Percentiles rank a stretch among this genome's conserved stretches.
phyloP scores from a whole-genome alignment of 805 yeast genomes.

The Lachancea dasiensis region DNA sequence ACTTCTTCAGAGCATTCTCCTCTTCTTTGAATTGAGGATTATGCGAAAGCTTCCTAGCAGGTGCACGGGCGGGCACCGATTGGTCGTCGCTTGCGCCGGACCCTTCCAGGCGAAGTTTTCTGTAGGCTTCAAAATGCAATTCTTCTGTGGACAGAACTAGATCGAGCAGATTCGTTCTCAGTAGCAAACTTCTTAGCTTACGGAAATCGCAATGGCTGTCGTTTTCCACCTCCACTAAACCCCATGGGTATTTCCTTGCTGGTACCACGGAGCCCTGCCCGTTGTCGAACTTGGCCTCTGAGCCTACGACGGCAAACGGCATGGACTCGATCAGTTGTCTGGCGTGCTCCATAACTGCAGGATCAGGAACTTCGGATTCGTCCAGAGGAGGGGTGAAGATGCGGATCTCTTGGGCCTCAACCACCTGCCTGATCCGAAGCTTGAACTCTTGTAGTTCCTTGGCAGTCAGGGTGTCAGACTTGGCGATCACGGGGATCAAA shows the following conservation, averaged over 20 bases:
- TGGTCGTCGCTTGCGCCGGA: conserved; percentile 26
- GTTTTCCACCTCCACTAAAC: conserved; percentile 80
- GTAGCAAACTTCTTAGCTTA: conserved; percentile 67
- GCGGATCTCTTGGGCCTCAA: conserved; percentile 76
- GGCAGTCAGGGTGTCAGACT: conserved; percentile 77
- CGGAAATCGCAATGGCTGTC: conserved; percentile 82
- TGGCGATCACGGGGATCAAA: conserved; percentile 83
- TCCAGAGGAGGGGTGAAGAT: conserved; percentile 83
- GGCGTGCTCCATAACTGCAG: conserved; percentile 72
- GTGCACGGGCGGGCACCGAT: conserved; percentile 34
- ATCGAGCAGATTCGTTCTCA: conserved; percentile 81
- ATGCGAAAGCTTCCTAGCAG: conserved; percentile 48
- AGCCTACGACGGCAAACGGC: conserved; percentile 83
- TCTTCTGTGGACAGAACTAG: conserved; percentile 75
- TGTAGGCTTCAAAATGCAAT: conserved; percentile 71
- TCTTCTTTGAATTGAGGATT: conserved; percentile 96
- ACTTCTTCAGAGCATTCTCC: conserved; percentile 87
- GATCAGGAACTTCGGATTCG: conserved; percentile 36
- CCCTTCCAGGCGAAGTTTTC: conserved; percentile 61
- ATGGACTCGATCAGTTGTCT: conserved; percentile 72
- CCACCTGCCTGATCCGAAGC: conserved; percentile 70
- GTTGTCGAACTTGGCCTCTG: conserved; percentile 63
- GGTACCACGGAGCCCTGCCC: conserved; percentile 58
- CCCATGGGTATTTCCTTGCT: conserved; percentile 91
- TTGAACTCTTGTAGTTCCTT: conserved; percentile 65